Evolutionary conservation across 2,329 filamentous ascomycete species (phyloP), one percentile per base, ranked within the genome.

Genomic region (Penicillium sp.): DNA sequence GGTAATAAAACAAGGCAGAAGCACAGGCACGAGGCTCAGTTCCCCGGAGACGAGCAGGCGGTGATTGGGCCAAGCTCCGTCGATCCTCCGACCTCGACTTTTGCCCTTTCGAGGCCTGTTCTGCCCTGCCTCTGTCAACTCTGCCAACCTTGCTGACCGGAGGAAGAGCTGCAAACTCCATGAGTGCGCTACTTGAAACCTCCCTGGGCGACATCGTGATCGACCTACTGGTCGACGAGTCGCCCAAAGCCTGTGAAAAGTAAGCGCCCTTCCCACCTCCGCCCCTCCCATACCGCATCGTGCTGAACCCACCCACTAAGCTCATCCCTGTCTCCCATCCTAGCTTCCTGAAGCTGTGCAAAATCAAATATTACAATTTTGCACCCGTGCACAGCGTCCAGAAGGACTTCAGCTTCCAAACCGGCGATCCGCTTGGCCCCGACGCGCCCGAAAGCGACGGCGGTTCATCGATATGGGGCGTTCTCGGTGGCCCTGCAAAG

Each of bases 311-410:
- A 73, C 39, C 69, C 78, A 80, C 81, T 82, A 81, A 87, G 81
- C 81, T 70, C 31, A 66, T 76, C 71, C 70, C 68, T 68, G 37
- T 67, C 67, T 70, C 74, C 63, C 22, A 18, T 40, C 36, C 40
- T 77, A 96, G 92, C 83, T 98, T 99, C 77, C 82, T 99, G 58
- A 98, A 99, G 83, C 90, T 99, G 69, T 97, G 95, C 86, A 98
- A 98, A 80, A 83, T 92, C 78, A 99, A 97, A 81, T 99, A 98
- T 81, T 99, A 97, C 87, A 98, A 98, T 81, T 98, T 96, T 76
- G 88, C 92, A 6, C 95, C 94, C 27, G 81, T 98, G 55, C 91
- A 97, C 79, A 92, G 89, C 66, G 86, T 99, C 39, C 95, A 97
- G 73, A 95, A 94, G 75, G 88, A 92, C 77, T 98, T 97, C 78